Base-by-base conservation (phyloP, 805 yeast genomes). In the Kluyveromyces nonfermentans region DNA sequence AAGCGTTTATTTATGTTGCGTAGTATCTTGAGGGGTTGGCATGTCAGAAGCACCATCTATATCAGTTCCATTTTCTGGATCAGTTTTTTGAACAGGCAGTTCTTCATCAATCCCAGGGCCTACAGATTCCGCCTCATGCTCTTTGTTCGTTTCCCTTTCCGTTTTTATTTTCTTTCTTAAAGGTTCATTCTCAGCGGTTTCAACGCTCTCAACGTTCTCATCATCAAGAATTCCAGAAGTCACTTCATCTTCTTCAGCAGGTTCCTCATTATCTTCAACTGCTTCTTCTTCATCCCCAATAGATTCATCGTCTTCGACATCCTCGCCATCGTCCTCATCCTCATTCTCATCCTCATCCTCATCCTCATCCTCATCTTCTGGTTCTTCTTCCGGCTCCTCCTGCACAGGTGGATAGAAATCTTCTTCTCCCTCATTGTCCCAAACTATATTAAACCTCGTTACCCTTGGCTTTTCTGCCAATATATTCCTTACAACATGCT, bases 401-500 rank as follows among this genome's bases (percentile, higher is more conserved):
- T 73, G 77, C 53, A 82, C 86, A 50, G 82, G 87, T 2, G 93
- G 93, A 10, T 90, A 94, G 53, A 75, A 83, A 42, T 84, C 87
- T 5, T 70, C 70, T 46, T 68, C 75, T 30, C 70, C 76, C 43
- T 79, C 87, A 48, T 83, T 85, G 60, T 87, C 96, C 99, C 99
- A 93, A 3, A 88, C 94, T 44, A 93, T 93, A 62, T 93, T 93
- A 67, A 93, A 93, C 50, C 97, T 72, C 6, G 99, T 93, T 34
- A 93, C 98, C 53, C 97, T 74, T 35, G 99, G 99, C 68, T 93
- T 93, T 61, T 93, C 97, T 4, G 97, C 97, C 46, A 93, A 70
- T 32, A 93, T 85, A 64, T 90, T 93, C 58, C 99, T 77, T 22
- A 86, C 95, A 34, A 93, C 96, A 57, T 85, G 93, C 46, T 87